Conservation (phyloP, 2,329 filamentous ascomycete species). For the Cytospora chrysosperma region DNA sequence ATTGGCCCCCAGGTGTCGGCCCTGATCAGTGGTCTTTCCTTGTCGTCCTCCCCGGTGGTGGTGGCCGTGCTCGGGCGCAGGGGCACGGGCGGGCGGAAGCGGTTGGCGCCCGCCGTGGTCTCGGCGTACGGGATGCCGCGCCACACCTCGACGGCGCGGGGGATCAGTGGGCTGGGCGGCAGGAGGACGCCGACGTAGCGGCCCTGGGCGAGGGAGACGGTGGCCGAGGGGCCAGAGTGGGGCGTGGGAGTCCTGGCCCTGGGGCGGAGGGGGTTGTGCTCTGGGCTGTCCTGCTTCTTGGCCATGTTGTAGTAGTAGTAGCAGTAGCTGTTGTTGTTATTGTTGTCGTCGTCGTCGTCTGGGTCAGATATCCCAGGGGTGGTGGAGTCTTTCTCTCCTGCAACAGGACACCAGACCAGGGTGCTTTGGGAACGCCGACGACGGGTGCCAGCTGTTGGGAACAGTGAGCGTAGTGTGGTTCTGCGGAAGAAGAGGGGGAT, state of each 20-base stretch:
- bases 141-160: constrained; percentile 47
- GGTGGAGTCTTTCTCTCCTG: background rate
- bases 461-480: background rate
- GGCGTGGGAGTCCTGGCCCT: constrained; percentile 2
- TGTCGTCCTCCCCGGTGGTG: background rate
- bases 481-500: background rate
- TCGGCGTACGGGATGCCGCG: constrained; percentile 51
- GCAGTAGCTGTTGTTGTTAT: background rate
- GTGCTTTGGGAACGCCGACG: background rate
- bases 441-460: background rate
- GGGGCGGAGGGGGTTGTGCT: constrained; percentile 16
- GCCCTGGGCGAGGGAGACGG: constrained; percentile 39
- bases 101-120: constrained; percentile 41
- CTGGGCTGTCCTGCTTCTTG: background rate
- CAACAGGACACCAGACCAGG: background rate
- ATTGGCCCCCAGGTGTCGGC: constrained; percentile 39
- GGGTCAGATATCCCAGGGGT: background rate
- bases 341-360: background rate
- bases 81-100: constrained; percentile 44
- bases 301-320: constrained; percentile 6
- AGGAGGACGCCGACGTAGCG: constrained; percentile 40
- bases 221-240: constrained; percentile 23
- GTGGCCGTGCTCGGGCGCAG: constrained; percentile 28
- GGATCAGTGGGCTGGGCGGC: constrained; percentile 32
- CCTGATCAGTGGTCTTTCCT: constrained; percentile 28